Evolutionary conservation across 768 basidiomycete species (phyloP), one percentile per base, ranked within the genome.

Genomic region (Sporobolomyces pararoseus): DNA sequence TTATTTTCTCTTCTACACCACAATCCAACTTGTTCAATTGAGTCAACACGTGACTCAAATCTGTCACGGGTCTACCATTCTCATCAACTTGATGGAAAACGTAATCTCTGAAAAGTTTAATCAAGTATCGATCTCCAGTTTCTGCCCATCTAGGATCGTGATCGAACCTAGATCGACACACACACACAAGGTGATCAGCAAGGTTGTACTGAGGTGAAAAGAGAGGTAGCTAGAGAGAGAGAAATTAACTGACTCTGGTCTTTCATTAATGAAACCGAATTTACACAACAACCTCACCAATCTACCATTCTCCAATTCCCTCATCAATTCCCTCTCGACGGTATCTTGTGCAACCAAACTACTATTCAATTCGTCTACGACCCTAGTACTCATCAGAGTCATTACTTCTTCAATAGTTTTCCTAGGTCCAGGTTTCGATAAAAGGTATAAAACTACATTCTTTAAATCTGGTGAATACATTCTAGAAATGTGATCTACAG

Each of bases 81-180:
- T 92, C 90, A 73, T 96, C 93, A 49, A 96, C 88, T 79, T 96
- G 93, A 78, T 99, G 96, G 80, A 99, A 99, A 31, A 99, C 93
- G 75, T 90, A 94, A 79, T 99, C 96, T 23, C 96, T 85, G 84
- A 99, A 98, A 53, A 99, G 85, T 83, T 96, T 97, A 83, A 99
- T 85, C 78, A 98, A 91, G 79, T 99, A 99, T 70, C 95, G 83
- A 77, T 99, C 96, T 2, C 96, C 96, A 0, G 96, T 98, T 78
- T 99, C 96, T 17, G 94, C 93, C 96, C 96, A 99, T 4, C 94
- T 85, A 2, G 90, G 87, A 76, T 97, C 95, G 49, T 89, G 88
- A n/a, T 93, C 89, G 76, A 96, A 96, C 76, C 92, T 94, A 42
- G 9, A 42, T 42, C 39, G 39, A 9, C 39, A 17, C 17, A 57